phyloP scores from a whole-genome alignment of 1,284 basidiomycete species.

The Trichosporon sp. region DNA sequence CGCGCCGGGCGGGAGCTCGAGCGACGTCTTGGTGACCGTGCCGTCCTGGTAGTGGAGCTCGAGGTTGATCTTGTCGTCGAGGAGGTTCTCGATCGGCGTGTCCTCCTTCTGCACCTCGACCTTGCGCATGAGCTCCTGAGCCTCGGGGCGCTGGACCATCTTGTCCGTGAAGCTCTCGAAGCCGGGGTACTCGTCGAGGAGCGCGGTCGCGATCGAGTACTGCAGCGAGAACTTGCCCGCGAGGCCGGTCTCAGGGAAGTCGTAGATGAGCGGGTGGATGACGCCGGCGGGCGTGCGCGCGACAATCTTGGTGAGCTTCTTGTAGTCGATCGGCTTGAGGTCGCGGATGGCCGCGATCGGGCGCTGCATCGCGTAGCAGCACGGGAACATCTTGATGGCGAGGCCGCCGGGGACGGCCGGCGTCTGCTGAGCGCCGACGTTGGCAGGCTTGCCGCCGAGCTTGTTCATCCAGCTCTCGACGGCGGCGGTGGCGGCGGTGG shows the following conservation, averaged over 20 bases:
- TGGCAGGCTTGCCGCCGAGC: conserved; percentile 5
- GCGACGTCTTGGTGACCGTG: background rate
- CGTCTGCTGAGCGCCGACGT: background rate
- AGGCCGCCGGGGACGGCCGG: conserved; percentile 11
- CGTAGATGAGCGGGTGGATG: conserved; percentile 14
- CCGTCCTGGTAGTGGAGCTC: conserved; percentile 8
- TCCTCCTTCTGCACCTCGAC: conserved; percentile 12
- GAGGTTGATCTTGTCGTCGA: conserved; percentile 10
- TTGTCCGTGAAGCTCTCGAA: conserved; percentile 11
- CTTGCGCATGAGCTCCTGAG: conserved; percentile 7
- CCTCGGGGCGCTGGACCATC: conserved; percentile 10
- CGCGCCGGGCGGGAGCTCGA: conserved; percentile 9
- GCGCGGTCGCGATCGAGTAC: conserved; percentile 11
- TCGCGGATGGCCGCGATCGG: conserved; percentile 13
- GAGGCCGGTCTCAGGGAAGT: conserved; percentile 9
- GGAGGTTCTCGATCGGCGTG: conserved; percentile 10
- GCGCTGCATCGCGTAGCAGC: conserved; percentile 17
- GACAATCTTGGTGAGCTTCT: conserved; percentile 4
- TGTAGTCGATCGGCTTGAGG: conserved; percentile 8
- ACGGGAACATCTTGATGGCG: conserved; percentile 16
- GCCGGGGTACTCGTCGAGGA: conserved; percentile 11
- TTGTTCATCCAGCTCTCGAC: conserved; percentile 12
- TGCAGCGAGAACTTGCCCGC: conserved; percentile 14
- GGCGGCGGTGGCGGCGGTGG: conserved; percentile 8
- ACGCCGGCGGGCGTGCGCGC: conserved; percentile 9